phyloP scores from a whole-genome alignment of 2,329 filamentous ascomycete genomes.

The Aspergillus udagawae region DNA sequence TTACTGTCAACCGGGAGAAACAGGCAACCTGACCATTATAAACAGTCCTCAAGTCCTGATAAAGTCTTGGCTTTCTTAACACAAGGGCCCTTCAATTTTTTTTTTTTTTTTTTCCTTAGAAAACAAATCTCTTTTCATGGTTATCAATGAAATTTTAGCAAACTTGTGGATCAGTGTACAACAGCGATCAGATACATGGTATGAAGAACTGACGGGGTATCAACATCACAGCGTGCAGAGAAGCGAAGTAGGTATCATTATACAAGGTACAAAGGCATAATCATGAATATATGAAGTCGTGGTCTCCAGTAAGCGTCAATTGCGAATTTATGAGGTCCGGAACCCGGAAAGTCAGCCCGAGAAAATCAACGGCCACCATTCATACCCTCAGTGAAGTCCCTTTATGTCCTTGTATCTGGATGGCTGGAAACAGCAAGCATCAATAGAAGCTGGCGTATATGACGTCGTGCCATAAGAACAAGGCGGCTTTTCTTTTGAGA shows the following conservation, averaged over 20 bases:
- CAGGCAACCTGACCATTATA: no score
- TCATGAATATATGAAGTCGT: neutral
- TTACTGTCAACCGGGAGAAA: no score
- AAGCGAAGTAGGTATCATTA: neutral
- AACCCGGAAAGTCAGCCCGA: neutral
- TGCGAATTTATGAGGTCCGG: no score
- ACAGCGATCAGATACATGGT: neutral
- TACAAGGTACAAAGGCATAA: neutral
- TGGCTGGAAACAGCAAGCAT: neutral
- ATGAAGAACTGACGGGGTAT: neutral
- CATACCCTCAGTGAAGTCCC: neutral
- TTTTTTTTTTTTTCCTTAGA: no score
- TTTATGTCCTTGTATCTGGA: neutral
- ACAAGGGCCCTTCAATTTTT: no score
- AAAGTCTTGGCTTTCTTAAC: no score
- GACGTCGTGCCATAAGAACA: neutral
- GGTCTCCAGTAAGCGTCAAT: neutral
- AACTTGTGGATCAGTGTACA: neutral
- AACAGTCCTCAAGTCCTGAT: no score
- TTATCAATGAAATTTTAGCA: neutral
- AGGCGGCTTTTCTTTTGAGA: neutral
- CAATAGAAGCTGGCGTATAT: neutral
- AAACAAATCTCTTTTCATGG: neutral
- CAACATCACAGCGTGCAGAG: neutral
- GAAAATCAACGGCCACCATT: neutral